Percentiles rank a stretch among this genome's conserved stretches.
Conservation (phyloP, 2,329 filamentous ascomycete genomes). For the Ceratocystis diversiconidia region DNA sequence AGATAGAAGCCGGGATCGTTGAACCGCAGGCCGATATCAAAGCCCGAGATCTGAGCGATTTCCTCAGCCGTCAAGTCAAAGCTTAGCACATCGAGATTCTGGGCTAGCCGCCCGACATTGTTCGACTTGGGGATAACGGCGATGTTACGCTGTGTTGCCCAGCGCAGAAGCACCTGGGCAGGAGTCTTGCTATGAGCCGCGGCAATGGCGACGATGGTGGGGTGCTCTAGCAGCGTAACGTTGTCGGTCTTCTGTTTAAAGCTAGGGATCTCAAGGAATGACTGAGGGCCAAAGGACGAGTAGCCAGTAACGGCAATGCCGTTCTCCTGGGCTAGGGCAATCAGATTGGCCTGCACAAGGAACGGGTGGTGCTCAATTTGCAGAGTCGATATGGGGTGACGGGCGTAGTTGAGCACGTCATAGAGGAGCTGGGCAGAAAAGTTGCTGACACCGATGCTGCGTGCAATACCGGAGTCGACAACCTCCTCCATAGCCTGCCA, state of each 20-base stretch:
- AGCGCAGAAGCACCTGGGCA: conserved; percentile 71
- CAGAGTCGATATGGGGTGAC: conserved; percentile 58
- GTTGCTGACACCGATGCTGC: conserved; percentile 38
- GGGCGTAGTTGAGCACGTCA: conserved; percentile 65
- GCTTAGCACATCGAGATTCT: conserved; percentile 52
- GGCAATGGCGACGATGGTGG: conserved; percentile 49
- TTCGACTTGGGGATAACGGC: conserved; percentile 72
- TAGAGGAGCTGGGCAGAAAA: conserved; percentile 66
- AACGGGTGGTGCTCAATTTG: conserved; percentile 89
- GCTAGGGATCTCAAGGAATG: conserved; percentile 55
- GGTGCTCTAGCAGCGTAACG: conserved; percentile 56
- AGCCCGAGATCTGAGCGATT: conserved; percentile 47
- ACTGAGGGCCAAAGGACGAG: conserved; percentile 67
- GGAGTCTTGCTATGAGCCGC: conserved; percentile 57
- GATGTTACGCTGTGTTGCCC: conserved; percentile 70
- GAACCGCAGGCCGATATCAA: conserved; percentile 57
- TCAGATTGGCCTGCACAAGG: conserved; percentile 58
- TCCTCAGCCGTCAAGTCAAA: conserved; percentile 55
- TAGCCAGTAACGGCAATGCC: conserved; percentile 68
- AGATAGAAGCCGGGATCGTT: conserved; percentile 45
- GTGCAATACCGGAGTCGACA: too few species aligned
- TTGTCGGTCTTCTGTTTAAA: conserved; percentile 36
- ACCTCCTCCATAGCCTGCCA: too few species aligned
- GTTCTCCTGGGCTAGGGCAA: conserved; percentile 54
- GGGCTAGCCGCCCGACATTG: conserved; percentile 36